Evolutionary conservation across 2,329 filamentous ascomycete species (phyloP).

Genomic region (Sporothrix euskadiensis): DNA sequence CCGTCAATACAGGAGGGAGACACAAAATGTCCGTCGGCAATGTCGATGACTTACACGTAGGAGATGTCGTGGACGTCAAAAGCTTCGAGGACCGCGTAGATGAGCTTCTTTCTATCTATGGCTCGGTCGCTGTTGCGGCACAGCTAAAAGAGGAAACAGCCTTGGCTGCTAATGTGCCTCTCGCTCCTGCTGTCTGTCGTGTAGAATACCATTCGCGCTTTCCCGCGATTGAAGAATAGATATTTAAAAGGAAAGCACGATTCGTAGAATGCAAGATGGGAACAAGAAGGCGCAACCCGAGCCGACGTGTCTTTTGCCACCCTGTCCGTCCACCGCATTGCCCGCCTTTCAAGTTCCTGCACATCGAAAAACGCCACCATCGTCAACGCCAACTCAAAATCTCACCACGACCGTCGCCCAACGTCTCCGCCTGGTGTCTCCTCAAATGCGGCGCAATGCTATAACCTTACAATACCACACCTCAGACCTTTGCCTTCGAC

Average conservation of each 20-base stretch:
- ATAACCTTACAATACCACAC: neutral
- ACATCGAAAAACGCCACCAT: constrained; percentile 3
- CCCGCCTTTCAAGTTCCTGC: neutral
- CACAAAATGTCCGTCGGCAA: neutral
- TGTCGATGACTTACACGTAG: neutral
- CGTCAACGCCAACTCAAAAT: constrained; percentile 4
- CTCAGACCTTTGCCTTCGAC: neutral
- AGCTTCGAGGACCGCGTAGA: neutral
- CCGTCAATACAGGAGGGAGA: neutral
- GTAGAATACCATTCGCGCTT: neutral
- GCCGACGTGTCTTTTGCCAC: constrained; percentile 12
- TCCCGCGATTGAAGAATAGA: neutral
- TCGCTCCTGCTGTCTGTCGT: neutral
- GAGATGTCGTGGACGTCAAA: too few relatives aligned
- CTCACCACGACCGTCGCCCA: neutral
- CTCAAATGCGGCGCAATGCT: neutral
- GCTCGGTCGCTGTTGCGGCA: neutral
- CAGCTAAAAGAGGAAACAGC: neutral
- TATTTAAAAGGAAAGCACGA: neutral
- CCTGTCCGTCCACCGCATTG: neutral
- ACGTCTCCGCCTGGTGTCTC: neutral
- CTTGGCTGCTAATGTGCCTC: neutral
- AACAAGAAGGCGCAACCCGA: neutral
- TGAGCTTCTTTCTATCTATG: neutral
- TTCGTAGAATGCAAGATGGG: constrained; percentile 8